Percentiles rank a stretch among this genome's conserved stretches.
Evolutionary conservation across 2,329 filamentous ascomycete genomes (phyloP).

Genomic region (Diaporthe citrichinensis): DNA sequence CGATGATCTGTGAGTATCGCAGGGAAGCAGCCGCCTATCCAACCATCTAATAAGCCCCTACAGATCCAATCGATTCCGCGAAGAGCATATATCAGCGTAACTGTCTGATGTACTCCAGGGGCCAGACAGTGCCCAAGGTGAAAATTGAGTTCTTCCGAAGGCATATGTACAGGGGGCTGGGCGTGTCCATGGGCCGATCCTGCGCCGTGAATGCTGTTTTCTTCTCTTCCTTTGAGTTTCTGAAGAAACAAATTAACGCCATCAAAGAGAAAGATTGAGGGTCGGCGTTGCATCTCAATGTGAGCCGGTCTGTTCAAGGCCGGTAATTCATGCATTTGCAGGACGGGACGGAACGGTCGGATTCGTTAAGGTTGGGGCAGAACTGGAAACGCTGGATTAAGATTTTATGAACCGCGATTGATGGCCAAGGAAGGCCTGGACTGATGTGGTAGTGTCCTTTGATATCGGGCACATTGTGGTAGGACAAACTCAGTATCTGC

Average conservation of each 20-base stretch:
- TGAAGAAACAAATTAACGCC: constrained; percentile 77
- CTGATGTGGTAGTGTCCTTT: constrained; percentile 23
- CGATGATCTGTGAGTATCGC: constrained; percentile 73
- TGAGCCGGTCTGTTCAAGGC: not conserved
- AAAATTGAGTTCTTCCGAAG: constrained; percentile 84
- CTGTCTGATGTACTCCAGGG: constrained; percentile 77
- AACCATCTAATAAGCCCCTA: not conserved
- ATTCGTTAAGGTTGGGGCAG: constrained; percentile 25
- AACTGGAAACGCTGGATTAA: constrained; percentile 8
- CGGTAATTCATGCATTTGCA: constrained; percentile 19
- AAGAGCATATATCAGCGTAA: constrained; percentile 91
- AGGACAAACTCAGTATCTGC: constrained; percentile 29
- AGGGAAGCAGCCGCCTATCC: not conserved
- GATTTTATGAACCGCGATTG: constrained; percentile 27
- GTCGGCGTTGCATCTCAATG: not conserved
- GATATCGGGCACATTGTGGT: not conserved
- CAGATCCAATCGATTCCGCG: constrained; percentile 82
- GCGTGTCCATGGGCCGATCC: constrained; percentile 86
- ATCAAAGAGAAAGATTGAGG: constrained; percentile 59
- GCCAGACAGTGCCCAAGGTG: constrained; percentile 75
- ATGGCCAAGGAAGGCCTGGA: constrained; percentile 3
- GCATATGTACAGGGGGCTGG: constrained; percentile 86
- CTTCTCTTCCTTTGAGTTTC: constrained; percentile 88
- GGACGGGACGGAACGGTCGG: constrained; percentile 11
- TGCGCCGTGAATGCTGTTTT: constrained; percentile 90